A percentile compares a stretch with the other conserved stretches of the same genome.
These are phyloP conservation scores for Curvularia verruculosa DNA, from an alignment of 2,329 filamentous ascomycete species.

Conservation along the genomic window DNA sequence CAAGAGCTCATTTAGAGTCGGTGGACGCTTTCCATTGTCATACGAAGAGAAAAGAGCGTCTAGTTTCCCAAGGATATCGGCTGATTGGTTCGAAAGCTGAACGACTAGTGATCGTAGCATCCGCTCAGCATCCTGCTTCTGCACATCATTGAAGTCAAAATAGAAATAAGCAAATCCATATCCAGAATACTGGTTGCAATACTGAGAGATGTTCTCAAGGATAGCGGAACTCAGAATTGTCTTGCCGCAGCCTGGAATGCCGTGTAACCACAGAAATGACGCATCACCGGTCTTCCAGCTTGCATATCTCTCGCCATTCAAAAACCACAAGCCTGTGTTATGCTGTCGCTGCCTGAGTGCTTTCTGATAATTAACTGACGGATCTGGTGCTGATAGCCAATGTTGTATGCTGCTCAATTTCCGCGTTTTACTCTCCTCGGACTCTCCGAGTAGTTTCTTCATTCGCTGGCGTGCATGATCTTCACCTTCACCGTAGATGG, in stretches of 20 bases:
- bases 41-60: constrained; percentile 36
- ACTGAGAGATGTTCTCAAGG: constrained; percentile 36
- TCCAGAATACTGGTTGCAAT: constrained; percentile 15
- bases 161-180: constrained; percentile 33
- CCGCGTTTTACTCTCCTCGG: constrained; percentile 3
- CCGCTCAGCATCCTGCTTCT: constrained; percentile 46
- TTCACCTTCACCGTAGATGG: neutral
- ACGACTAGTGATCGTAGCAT: constrained; percentile 48
- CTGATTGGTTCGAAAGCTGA: constrained; percentile 42
- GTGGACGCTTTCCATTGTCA: constrained; percentile 29
- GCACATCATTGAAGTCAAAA: constrained; percentile 47
- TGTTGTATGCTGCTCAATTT: constrained; percentile 18
- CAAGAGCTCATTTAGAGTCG: constrained; percentile 29
- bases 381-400: constrained; percentile 48
- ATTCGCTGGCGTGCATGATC: neutral
- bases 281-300: constrained; percentile 39
- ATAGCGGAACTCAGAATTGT: constrained; percentile 50
- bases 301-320: constrained; percentile 32
- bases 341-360: constrained; percentile 38
- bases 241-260: constrained; percentile 53
- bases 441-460: neutral
- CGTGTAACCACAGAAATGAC: constrained; percentile 49
- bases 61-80: constrained; percentile 22
- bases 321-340: constrained; percentile 48
- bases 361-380: constrained; percentile 43